Percentiles rank a stretch among this genome's conserved stretches.
Conservation (phyloP, 1,139 yeast genomes). For the Taiozyma onychis region DNA sequence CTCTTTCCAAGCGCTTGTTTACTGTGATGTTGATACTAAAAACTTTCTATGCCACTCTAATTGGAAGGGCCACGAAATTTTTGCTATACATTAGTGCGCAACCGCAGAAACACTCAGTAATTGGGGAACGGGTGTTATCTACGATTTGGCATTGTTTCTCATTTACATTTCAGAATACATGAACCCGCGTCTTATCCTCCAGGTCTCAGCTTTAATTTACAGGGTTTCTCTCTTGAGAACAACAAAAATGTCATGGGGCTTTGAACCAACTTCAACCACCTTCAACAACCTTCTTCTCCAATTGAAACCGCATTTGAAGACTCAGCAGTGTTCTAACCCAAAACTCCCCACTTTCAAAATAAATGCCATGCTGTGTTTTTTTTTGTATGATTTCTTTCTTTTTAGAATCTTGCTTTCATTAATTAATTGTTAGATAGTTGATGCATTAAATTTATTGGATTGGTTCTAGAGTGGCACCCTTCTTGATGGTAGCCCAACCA, state of each 20-base stretch:
- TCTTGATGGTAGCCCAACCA: conserved; percentile 99
- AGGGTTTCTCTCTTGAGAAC: not conserved
- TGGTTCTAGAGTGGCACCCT: conserved; percentile 87
- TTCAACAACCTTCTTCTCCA: not conserved
- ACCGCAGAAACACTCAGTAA: no score
- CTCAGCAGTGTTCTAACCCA: not conserved
- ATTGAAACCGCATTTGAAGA: not conserved
- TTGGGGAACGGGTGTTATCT: not conserved
- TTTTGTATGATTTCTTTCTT: not conserved
- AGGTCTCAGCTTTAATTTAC: not conserved
- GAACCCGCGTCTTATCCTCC: not conserved
- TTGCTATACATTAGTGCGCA: not conserved
- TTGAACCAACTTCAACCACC: no score
- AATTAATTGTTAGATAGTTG: not conserved
- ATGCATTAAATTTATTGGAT: not conserved
- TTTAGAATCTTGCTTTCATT: not conserved
- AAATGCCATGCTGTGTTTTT: not conserved
- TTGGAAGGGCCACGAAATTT: not conserved
- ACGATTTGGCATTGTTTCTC: not conserved
- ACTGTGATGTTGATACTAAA: not conserved
- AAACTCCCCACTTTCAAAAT: not conserved
- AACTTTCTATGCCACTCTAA: not conserved
- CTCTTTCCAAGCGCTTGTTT: not conserved
- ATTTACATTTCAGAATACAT: not conserved
- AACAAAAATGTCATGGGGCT: not conserved